phyloP scores from a whole-genome alignment of 148 eudicot genomes.

The Camellia japonica region DNA sequence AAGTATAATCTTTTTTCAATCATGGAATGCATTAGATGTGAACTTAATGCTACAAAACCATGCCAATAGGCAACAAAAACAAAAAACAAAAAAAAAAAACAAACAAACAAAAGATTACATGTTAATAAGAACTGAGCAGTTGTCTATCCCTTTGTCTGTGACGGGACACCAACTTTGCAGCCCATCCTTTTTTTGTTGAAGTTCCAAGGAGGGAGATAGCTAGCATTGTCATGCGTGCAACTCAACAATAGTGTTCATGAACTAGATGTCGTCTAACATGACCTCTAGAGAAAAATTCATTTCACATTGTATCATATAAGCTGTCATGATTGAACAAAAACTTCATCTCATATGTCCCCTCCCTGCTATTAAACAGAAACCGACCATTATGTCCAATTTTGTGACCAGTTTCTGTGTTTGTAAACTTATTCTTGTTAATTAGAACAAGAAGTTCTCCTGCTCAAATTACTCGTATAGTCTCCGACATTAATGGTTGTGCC shows the following conservation, averaged over 20 bases:
- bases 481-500: conserved; percentile 57
- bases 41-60: neutral
- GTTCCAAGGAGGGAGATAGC: conserved; percentile 4
- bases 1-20: too few relatives aligned
- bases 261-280: neutral
- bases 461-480: conserved; percentile 17
- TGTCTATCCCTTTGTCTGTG: neutral
- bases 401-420: too few relatives aligned
- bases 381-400: too few relatives aligned
- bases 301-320: neutral
- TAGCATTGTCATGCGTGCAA: neutral
- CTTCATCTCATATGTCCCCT: neutral
- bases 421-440: conserved; percentile 10
- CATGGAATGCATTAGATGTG: too few relatives aligned
- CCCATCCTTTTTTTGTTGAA: neutral
- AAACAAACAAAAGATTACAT: neutral
- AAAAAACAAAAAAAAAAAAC: neutral
- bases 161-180: neutral
- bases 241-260: neutral
- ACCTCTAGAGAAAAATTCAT: neutral
- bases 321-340: neutral
- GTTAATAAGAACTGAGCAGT: neutral
- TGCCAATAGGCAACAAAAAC: neutral
- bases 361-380: neutral
- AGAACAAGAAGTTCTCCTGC: conserved; percentile 31